Evolutionary conservation across 352 stramenopile genomes (phyloP), one percentile per base, ranked within the genome.

Genomic region (Phytophthora fragariae): DNA sequence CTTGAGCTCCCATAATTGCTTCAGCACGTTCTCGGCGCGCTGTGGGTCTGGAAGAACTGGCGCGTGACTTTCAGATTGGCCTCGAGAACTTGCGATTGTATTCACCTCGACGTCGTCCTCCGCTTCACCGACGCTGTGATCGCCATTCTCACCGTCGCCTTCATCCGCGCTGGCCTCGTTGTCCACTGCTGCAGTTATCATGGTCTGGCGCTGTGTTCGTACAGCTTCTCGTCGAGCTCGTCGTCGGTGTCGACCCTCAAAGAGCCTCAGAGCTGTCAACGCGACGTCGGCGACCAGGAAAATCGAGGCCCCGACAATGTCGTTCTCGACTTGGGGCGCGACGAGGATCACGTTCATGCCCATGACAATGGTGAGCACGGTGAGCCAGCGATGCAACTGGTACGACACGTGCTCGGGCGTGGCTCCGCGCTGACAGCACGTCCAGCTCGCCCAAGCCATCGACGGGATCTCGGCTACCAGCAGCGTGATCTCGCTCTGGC

Each of bases 351-450:
- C 70, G 15, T 68, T 64, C 41, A 68, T 68, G 2, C 69, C 70
- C 70, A 73, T 73, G 12, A 73, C 58, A 29, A 76, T 73, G 19
- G 70, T 73, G n/a, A 65, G 24, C 19, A 76, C 68, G 8, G 64
- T 73, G 0, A 76, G 21, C 12, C 59, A 61, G 39, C 70, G 70
- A 61, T 76, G 70, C 17, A 76, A 41, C n/a, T 73, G 70, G 27
- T 76, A 69, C 44, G 69, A 68, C 52, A 76, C 24, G 6, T 59
- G 39, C 2, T 76, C 69, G 2, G 69, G 64, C 17, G 62, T 72
- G 31, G 62, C 44, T n/a, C 70, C 57, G 9, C 33, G 57, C 12
- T 65, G 53, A 39, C 63, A 73, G 33, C 57, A 57, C 15, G 62
- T 72, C 69, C 69, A 76, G 27, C 62, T 69, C 21, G 62, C 69